phyloP scores from a whole-genome alignment of 2,329 filamentous ascomycete genomes.

The Ceratocystis albifundus region DNA sequence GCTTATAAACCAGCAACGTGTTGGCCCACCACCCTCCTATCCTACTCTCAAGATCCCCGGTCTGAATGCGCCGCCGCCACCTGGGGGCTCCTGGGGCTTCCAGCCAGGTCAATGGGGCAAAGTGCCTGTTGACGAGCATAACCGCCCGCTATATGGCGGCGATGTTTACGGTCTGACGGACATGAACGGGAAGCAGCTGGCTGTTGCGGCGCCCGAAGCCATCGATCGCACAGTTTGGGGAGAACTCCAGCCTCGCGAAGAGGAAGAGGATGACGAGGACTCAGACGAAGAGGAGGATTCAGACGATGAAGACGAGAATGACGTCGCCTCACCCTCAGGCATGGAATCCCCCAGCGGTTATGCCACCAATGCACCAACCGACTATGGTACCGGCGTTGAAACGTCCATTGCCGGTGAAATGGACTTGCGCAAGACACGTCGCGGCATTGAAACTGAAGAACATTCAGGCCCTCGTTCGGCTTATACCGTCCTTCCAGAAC shows the following conservation, averaged over 20 bases:
- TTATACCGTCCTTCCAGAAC: slow-evolving; percentile 79
- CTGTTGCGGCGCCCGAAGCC: slow-evolving; percentile 53
- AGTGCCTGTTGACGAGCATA: slow-evolving; percentile 86
- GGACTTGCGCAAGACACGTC: slow-evolving; percentile 70
- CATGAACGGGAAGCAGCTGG: slow-evolving; percentile 32
- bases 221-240: slow-evolving; percentile 87
- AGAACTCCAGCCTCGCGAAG: slow-evolving; percentile 69
- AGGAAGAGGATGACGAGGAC: slow-evolving; percentile 62
- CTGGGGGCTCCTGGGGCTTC: slow-evolving; percentile 87
- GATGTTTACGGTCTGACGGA: slow-evolving; percentile 76
- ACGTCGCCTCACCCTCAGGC: slow-evolving; percentile 50
- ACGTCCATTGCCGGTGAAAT: slow-evolving; percentile 77
- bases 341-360: slow-evolving; percentile 72
- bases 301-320: slow-evolving; percentile 44
- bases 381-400: slow-evolving; percentile 55
- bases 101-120: slow-evolving; percentile 93
- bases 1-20: slow-evolving; percentile 93
- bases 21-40: slow-evolving; percentile 87
- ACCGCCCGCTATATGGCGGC: slow-evolving; percentile 80
- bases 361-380: slow-evolving; percentile 67
- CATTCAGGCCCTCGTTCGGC: slow-evolving; percentile 61
- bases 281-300: slow-evolving; percentile 62
- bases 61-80: slow-evolving; percentile 81
- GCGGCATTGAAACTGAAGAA: slow-evolving; percentile 82
- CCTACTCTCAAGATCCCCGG: slow-evolving; percentile 91